phyloP scores from a whole-genome alignment of 805 yeast species.

The Geotrichum ghanense region DNA sequence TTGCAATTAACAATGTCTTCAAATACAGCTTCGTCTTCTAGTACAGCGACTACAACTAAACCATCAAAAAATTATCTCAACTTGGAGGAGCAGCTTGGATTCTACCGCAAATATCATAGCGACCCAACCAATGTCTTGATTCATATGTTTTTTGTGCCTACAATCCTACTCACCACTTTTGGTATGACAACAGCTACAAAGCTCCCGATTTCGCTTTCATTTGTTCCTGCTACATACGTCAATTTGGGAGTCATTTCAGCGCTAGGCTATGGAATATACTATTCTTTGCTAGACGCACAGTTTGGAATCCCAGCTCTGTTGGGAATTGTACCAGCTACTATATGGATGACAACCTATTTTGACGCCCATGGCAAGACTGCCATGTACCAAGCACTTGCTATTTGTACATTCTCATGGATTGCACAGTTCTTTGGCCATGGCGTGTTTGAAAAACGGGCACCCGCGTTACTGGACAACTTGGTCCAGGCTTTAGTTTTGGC shows the following conservation, averaged over 20 bases:
- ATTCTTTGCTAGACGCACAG: conserved; percentile 41
- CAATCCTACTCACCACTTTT: conserved; percentile 48
- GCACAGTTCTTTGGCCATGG: conserved; percentile 87
- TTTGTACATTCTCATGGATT: conserved; percentile 57
- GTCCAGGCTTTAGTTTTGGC: conserved; percentile 82
- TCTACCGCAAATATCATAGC: conserved; percentile 39
- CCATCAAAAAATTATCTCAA: conserved; percentile 20
- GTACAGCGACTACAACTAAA: conserved; percentile 1
- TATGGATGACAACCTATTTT: conserved; percentile 19
- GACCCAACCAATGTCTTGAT: conserved; percentile 54
- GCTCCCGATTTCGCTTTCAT: conserved; percentile 17
- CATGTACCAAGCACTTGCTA: conserved; percentile 17
- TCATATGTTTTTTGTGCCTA: conserved; percentile 73
- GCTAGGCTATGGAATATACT: conserved; percentile 43
- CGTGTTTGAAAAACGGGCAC: conserved; percentile 66
- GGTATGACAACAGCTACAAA: conserved; percentile 25
- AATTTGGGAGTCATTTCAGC: conserved; percentile 40
- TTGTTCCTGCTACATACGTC: conserved; percentile 10
- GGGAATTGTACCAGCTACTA: conserved; percentile 24
- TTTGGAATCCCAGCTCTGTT: conserved; percentile 38
- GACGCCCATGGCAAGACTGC: conserved; percentile 22
- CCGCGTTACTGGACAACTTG: conserved; percentile 76
- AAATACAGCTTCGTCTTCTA: not conserved
- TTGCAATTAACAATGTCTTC: too few species aligned
- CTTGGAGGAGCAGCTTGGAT: conserved; percentile 43